phyloP scores from a whole-genome alignment of 1,139 yeast genomes.

The Diutina siamensis region DNA sequence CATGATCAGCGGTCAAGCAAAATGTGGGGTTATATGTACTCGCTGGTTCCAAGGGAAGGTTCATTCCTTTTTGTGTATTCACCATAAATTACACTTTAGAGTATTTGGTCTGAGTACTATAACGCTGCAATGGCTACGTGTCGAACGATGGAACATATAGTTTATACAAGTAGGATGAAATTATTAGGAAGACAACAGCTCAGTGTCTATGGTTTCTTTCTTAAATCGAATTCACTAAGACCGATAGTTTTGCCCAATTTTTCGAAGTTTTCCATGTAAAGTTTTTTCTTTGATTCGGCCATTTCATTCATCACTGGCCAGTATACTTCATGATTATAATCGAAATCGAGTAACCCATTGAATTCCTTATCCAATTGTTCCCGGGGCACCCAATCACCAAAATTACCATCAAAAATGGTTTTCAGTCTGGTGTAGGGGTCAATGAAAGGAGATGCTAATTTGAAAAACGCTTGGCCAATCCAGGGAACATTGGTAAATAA shows the following conservation, averaged over 20 bases:
- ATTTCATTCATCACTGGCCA: constrained; percentile 33
- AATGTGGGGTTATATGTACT: no score
- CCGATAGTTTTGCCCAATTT: constrained; percentile 30
- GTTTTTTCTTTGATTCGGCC: constrained; percentile 24
- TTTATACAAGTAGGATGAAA: no score
- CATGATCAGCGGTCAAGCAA: no score
- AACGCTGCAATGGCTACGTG: no score
- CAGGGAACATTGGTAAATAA: constrained; percentile 37
- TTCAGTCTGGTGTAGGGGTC: constrained; percentile 40
- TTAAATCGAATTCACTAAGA: constrained; percentile 33
- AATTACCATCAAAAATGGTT: constrained; percentile 38
- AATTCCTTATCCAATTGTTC: constrained; percentile 38
- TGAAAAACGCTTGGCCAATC: constrained; percentile 36
- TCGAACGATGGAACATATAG: no score
- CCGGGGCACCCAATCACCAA: constrained; percentile 32
- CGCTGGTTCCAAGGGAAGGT: no score
- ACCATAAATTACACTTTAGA: no score
- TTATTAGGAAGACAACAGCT: no score
- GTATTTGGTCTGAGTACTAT: no score
- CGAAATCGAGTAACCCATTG: constrained; percentile 31
- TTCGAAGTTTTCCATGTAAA: constrained; percentile 27
- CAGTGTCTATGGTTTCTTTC: not conserved
- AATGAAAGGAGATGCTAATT: constrained; percentile 36
- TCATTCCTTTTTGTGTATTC: no score
- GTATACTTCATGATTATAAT: constrained; percentile 30